Base-by-base conservation (phyloP, 768 basidiomycete genomes). In the Imleria badia region DNA sequence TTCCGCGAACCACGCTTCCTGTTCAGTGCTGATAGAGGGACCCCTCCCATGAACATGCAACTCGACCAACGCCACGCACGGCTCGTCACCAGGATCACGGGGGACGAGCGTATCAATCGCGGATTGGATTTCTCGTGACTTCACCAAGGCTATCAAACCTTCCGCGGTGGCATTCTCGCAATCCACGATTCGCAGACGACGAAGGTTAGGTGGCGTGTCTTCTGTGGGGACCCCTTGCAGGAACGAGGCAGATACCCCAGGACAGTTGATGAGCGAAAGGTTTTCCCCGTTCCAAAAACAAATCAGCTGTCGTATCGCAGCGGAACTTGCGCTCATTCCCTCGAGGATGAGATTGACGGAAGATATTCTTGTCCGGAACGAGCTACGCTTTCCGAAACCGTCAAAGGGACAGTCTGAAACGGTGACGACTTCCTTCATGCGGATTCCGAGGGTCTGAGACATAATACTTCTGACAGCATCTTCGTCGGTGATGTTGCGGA, bases 251-350 rank as follows among this genome's bases (percentile, higher is more conserved):
- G 47, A 49, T 9, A 58, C 5, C 11, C 47, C 45, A 26, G 38
- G 47, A 34, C 56, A 58, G 33, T 49, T 34, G 55, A 50, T 17
- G 23, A 58, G 3, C 2, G 56, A 49, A 3, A 58, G 38, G 19
- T n/a, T 30, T 38, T 58, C 56, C 17, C 56, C 56, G 11, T 58
- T 50, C 55, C 56, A 58, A n/a, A 44, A 29, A 30, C 56, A 40
- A 11, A 51, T 33, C 20, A 58, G 3, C 8, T 48, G 22, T 15
- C 50, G 55, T 5, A 51, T 44, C 3, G 42, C 47, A 15, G 47
- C 7, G 20, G 41, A 5, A 17, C 41, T 36, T 17, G 45, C 20
- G 19, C 15, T 36, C 7, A 56, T 42, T 23, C 41, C 20, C 9
- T 56, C 55, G 17, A 58, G 56, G 22, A 19, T 17, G 36, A 58